These are phyloP conservation scores for Aspergillus campestris DNA, from an alignment of 495 filamentous ascomycete genomes.

Conservation along the genomic window DNA sequence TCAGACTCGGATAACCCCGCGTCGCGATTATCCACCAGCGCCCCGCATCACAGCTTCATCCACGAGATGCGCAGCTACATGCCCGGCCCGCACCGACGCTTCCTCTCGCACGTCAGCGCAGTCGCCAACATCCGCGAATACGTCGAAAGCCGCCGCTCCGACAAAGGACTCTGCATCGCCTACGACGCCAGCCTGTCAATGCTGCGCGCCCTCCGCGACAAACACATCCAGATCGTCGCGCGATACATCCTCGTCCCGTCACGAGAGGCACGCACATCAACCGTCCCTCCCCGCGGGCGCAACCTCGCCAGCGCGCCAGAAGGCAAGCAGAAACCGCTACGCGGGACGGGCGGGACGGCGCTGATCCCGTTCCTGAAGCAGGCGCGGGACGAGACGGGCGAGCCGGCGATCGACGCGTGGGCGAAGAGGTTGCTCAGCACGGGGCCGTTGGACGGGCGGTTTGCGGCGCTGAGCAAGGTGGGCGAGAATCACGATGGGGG, in stretches of 20 bases:
- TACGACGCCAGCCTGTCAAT: slow-evolving; percentile 90
- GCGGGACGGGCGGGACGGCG: slow-evolving; percentile 86
- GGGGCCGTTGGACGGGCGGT: slow-evolving; percentile 28
- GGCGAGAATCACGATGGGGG: slow-evolving; percentile 54
- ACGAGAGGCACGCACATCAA: slow-evolving; percentile 38
- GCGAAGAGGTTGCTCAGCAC: slow-evolving; percentile 63
- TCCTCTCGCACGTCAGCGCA: slow-evolving; percentile 67
- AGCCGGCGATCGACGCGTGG: slow-evolving; percentile 83
- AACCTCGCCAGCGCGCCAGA: slow-evolving; percentile 60
- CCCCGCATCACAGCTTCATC: slow-evolving; percentile 79
- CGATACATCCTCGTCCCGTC: slow-evolving; percentile 82
- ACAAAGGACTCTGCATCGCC: slow-evolving; percentile 62
- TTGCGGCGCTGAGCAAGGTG: slow-evolving; percentile 53
- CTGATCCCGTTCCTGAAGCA: slow-evolving; percentile 93
- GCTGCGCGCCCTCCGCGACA: slow-evolving; percentile 82
- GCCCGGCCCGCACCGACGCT: slow-evolving; percentile 85
- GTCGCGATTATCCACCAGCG: slow-evolving; percentile 43
- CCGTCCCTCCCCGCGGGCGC: slow-evolving; percentile 26
- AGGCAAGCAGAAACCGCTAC: slow-evolving; percentile 45
- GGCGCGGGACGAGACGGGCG: slow-evolving; percentile 89
- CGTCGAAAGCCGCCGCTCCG: slow-evolving; percentile 54
- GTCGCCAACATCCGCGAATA: slow-evolving; percentile 87
- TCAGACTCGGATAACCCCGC: slow-evolving; percentile 15
- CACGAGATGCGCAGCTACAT: slow-evolving; percentile 95
- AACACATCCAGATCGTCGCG: slow-evolving; percentile 92